These are phyloP conservation scores for Lagerstroemia speciosa DNA, from an alignment of 345 rosid species.

Conservation along the genomic window DNA sequence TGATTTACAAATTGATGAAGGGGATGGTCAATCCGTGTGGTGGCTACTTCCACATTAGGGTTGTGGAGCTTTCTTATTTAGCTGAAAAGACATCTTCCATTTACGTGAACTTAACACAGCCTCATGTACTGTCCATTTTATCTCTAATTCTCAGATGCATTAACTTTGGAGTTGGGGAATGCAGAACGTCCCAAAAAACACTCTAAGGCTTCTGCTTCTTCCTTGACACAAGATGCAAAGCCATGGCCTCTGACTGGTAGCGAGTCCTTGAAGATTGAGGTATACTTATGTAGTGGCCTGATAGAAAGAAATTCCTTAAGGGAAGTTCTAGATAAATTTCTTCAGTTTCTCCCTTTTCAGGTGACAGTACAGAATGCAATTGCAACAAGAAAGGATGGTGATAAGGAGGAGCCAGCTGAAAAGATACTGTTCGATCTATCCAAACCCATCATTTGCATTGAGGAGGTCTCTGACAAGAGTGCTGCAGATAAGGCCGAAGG, in stretches of 20 bases:
- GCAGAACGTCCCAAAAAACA: constrained; percentile 7
- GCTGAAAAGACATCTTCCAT: neutral
- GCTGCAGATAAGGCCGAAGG: constrained; percentile 13
- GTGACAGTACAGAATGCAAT: constrained; percentile 5
- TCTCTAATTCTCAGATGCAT: constrained; percentile 9
- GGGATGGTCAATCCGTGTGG: neutral
- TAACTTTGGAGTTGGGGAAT: constrained; percentile 10
- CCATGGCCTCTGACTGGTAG: constrained; percentile 8
- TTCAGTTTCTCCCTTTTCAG: constrained; percentile 1
- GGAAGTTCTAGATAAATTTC: neutral
- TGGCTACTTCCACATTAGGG: neutral
- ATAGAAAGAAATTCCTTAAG: neutral
- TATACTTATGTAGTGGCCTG: constrained; percentile 5
- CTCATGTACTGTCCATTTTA: neutral
- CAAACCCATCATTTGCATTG: constrained; percentile 10
- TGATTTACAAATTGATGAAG: neutral
- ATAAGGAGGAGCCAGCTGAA: constrained; percentile 12
- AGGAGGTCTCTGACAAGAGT: constrained; percentile 17
- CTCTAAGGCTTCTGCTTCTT: neutral
- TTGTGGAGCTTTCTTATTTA: neutral
- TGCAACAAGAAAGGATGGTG: constrained; percentile 3
- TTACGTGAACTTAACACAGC: neutral
- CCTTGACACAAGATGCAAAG: constrained; percentile 10
- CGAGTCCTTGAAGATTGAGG: constrained; percentile 18
- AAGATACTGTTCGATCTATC: constrained; percentile 19